phyloP scores from a whole-genome alignment of 805 yeast species.

The Lipomyces spencermartinsiae region DNA sequence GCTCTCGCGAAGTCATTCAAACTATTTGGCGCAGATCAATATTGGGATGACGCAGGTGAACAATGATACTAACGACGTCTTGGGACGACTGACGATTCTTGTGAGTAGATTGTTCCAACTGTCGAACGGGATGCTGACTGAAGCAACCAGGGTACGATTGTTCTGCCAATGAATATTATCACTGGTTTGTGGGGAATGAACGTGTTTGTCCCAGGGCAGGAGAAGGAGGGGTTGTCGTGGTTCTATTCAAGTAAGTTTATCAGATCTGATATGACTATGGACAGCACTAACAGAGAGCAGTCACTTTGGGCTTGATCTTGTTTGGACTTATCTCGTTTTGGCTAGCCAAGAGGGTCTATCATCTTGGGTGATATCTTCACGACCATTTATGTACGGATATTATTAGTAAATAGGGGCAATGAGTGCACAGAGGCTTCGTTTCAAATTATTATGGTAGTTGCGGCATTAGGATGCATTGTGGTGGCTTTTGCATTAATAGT shows the following conservation, averaged over 20 bases:
- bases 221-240: slow-evolving; percentile 64
- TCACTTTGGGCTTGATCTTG: slow-evolving; percentile 31
- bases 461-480: not conserved
- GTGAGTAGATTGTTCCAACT: slow-evolving; percentile 10
- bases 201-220: slow-evolving; percentile 94
- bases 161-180: slow-evolving; percentile 90
- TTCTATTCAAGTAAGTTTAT: slow-evolving; percentile 49
- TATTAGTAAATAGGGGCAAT: not conserved
- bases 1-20: slow-evolving; percentile 92
- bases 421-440: not conserved
- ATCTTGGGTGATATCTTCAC: slow-evolving; percentile 15
- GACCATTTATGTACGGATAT: not conserved
- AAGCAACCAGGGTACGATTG: slow-evolving; percentile 79
- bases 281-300: not conserved
- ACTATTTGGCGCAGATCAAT: slow-evolving; percentile 94
- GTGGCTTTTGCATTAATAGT: not conserved
- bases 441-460: not conserved
- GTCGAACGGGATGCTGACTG: not conserved
- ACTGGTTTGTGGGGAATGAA: slow-evolving; percentile 99
- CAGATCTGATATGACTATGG: not conserved
- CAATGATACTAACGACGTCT: slow-evolving; percentile 94
- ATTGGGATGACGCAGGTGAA: slow-evolving; percentile 97
- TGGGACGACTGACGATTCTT: slow-evolving; percentile 80
- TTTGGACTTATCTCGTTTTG: slow-evolving; percentile 29
- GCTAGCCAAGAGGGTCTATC: slow-evolving; percentile 30